Evolutionary conservation across 257 asterid species (phyloP).

Genomic region (Penstemon eatonii): DNA sequence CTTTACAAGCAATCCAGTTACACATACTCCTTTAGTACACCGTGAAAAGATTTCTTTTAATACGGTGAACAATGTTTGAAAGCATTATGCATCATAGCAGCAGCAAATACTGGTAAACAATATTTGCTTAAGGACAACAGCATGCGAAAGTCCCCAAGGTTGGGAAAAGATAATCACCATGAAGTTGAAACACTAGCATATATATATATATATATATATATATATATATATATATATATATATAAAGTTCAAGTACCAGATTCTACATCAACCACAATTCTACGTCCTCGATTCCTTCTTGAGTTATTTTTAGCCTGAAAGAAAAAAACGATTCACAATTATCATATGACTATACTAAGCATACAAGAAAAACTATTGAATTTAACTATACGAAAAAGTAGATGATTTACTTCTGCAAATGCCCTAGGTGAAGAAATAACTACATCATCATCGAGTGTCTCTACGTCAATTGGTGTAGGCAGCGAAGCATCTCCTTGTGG

Average conservation of each 20-base stretch:
- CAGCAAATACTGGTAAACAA: background rate
- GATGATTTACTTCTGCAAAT: constrained; percentile 47
- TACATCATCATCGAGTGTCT: constrained; percentile 58
- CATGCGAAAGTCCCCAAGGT: background rate
- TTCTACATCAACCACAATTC: constrained; percentile 74
- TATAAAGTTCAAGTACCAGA: constrained; percentile 48
- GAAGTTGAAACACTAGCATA: constrained; percentile 1
- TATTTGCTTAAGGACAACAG: background rate
- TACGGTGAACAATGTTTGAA: too few species aligned
- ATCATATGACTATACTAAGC: constrained; percentile 12
- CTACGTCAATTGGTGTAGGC: constrained; percentile 49
- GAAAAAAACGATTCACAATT: constrained; percentile 19
- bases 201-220: too few species aligned
- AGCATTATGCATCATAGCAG: background rate
- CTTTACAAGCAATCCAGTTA: too few species aligned
- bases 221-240: too few species aligned
- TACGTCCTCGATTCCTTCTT: constrained; percentile 52
- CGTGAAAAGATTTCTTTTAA: too few species aligned
- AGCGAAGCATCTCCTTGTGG: constrained; percentile 23
- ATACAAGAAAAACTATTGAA: background rate
- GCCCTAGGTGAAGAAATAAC: constrained; percentile 57
- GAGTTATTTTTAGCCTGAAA: constrained; percentile 74
- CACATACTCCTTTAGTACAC: too few species aligned
- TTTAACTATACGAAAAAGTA: background rate
- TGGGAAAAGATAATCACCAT: background rate